Evolutionary conservation across 768 basidiomycete genomes (phyloP).

Genomic region (Boletus vinaceobasis): DNA sequence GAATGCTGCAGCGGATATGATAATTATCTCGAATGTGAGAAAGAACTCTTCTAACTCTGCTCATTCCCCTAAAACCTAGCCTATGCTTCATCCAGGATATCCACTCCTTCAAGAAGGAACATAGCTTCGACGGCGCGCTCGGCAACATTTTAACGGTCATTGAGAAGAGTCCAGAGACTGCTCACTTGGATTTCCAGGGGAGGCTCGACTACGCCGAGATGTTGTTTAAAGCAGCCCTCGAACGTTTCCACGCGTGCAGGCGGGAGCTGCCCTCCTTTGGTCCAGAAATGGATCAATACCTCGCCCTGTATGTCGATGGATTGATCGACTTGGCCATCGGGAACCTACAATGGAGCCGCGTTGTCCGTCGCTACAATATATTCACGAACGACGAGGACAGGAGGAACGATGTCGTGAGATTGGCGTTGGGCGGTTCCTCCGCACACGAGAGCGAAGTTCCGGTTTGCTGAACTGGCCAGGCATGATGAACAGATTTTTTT

Average conservation of each 20-base stretch:
- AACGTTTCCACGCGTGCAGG: constrained; percentile 2
- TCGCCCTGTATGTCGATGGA: constrained; percentile 7
- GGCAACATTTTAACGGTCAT: constrained; percentile 13
- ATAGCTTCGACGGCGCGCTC: not conserved
- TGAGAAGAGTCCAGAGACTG: constrained; percentile 3
- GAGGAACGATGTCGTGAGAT: not conserved
- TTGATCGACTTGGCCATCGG: constrained; percentile 7
- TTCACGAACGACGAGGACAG: constrained; percentile 12
- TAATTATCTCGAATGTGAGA: constrained; percentile 11
- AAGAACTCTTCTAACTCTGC: not conserved
- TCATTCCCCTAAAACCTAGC: not conserved
- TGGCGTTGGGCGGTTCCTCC: not conserved
- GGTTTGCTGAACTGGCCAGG: not conserved
- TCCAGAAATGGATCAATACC: constrained; percentile 5
- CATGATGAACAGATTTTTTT: no score
- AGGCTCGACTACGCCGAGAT: constrained; percentile 4
- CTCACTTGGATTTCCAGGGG: constrained; percentile 12
- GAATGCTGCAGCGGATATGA: constrained; percentile 3
- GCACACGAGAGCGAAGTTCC: not conserved
- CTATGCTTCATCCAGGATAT: constrained; percentile 6
- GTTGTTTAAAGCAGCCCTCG: constrained; percentile 4
- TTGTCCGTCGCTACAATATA: constrained; percentile 8
- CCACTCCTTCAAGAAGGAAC: constrained; percentile 18
- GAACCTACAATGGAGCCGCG: constrained; percentile 12
- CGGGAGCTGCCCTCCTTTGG: constrained; percentile 7